Percentiles rank a stretch among this genome's conserved stretches.
Conservation (phyloP, 352 stramenopile species). For the Phytophthora megakarya region DNA sequence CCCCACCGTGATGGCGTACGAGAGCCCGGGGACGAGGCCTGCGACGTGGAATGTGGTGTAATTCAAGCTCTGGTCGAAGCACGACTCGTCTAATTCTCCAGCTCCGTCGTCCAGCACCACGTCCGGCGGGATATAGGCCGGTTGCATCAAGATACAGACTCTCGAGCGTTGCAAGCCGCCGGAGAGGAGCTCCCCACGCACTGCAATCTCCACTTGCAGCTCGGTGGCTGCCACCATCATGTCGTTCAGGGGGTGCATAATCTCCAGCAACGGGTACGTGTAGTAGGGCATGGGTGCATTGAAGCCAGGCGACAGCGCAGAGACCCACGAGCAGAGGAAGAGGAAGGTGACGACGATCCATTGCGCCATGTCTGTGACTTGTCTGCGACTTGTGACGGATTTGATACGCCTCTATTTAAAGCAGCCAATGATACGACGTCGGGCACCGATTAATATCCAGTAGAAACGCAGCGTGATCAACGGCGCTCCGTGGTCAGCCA, state of each 20-base stretch:
- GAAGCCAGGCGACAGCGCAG: constrained; percentile 33
- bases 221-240: constrained; percentile 48
- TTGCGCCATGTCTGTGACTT: background rate
- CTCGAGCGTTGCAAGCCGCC: constrained; percentile 29
- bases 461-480: background rate
- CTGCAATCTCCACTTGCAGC: constrained; percentile 57
- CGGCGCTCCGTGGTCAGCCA: constrained; percentile 3
- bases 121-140: constrained; percentile 47
- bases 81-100: constrained; percentile 53
- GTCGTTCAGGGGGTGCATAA: constrained; percentile 60
- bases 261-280: constrained; percentile 51
- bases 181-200: constrained; percentile 47
- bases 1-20: constrained; percentile 58
- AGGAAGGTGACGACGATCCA: constrained; percentile 1
- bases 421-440: background rate
- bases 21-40: constrained; percentile 56
- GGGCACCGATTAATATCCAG: background rate
- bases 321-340: background rate
- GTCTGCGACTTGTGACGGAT: constrained; percentile 6
- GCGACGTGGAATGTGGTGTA: constrained; percentile 59
- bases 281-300: constrained; percentile 39
- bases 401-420: constrained; percentile 13
- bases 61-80: constrained; percentile 60
- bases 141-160: constrained; percentile 66
- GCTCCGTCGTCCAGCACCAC: constrained; percentile 36